phyloP scores from a whole-genome alignment of 768 basidiomycete genomes.

The Calocera cornea region DNA sequence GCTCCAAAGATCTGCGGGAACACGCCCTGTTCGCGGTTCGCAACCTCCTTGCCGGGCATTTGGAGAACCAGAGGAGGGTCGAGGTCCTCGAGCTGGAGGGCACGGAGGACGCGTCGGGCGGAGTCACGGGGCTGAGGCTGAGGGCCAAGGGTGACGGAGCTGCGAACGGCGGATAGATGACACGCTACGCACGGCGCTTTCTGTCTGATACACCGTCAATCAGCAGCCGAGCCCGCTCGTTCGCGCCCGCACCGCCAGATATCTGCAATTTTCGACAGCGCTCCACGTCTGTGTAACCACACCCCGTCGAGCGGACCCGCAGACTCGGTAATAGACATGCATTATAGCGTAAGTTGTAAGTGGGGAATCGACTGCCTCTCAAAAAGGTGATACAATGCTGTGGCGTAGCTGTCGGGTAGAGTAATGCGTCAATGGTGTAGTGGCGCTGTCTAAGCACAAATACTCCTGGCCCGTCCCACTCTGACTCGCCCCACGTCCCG shows the following conservation, averaged over 20 bases:
- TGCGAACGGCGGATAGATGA: neutral
- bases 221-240: too few species aligned
- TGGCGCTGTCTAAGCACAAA: neutral
- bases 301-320: too few species aligned
- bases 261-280: too few species aligned
- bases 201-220: too few species aligned
- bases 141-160: neutral
- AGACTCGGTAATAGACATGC: neutral
- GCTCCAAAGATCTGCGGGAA: slow-evolving; percentile 64
- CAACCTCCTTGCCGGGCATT: slow-evolving; percentile 62
- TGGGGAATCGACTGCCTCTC: neutral
- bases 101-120: neutral
- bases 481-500: neutral
- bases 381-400: neutral
- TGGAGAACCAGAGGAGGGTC: slow-evolving; percentile 68
- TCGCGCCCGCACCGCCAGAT: too few species aligned
- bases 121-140: neutral
- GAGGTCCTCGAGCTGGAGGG: slow-evolving; percentile 42
- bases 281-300: too few species aligned
- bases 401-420: neutral
- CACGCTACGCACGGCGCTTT: too few species aligned
- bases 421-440: neutral
- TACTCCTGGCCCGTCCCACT: too few species aligned
- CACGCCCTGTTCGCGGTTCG: slow-evolving; percentile 78
- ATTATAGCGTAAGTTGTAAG: neutral